Evolutionary conservation across 73 alveolate genomes (phyloP).

Genomic region (Paramecium biaurelia): DNA sequence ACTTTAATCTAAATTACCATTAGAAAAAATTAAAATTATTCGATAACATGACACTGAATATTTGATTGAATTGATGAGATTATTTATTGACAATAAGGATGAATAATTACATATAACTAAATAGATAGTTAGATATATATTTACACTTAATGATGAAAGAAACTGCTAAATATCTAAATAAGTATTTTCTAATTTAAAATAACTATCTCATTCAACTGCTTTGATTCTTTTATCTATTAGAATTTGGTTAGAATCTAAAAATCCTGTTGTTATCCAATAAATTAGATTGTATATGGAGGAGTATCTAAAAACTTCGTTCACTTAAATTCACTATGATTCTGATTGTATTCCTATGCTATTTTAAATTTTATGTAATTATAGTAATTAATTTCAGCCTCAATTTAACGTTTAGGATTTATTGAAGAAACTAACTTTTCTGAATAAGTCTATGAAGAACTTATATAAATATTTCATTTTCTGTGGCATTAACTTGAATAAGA

Average conservation of each 20-base stretch:
- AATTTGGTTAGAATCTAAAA: neutral
- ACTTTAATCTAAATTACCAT: neutral
- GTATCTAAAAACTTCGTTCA: neutral
- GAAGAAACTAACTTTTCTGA: neutral
- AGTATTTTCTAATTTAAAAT: neutral
- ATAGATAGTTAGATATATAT: neutral
- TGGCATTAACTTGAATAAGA: neutral
- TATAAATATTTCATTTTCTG: neutral
- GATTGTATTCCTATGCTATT: neutral
- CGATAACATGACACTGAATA: neutral
- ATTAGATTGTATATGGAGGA: neutral
- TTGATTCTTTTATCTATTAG: neutral
- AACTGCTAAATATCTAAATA: neutral
- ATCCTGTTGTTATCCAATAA: neutral
- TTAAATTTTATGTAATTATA: neutral
- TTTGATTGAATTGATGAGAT: neutral
- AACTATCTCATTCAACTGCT: neutral
- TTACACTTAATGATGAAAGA: neutral
- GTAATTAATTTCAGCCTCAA: neutral
- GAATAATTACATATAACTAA: neutral
- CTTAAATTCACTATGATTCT: neutral
- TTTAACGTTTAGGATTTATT: neutral
- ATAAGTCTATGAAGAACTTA: neutral
- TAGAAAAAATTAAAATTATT: neutral
- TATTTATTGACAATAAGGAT: neutral